Evolutionary conservation across 805 yeast species (phyloP).

Genomic region (Nakazawaea wickerhamii): DNA sequence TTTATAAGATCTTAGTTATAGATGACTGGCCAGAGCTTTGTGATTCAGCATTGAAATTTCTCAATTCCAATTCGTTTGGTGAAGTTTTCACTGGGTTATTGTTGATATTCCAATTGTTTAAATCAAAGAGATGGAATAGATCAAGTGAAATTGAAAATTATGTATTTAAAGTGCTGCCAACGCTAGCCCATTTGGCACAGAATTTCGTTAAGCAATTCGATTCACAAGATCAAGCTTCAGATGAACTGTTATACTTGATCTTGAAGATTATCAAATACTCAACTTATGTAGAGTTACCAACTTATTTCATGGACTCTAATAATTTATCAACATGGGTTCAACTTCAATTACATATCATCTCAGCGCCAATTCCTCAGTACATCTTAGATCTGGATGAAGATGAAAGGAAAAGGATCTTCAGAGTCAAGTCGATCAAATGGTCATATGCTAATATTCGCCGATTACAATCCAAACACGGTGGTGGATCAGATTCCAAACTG

Average conservation of each 20-base stretch:
- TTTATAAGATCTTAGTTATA: conserved; percentile 45
- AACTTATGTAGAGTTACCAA: conserved; percentile 69
- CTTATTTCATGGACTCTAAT: conserved; percentile 43
- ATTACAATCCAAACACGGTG: conserved; percentile 60
- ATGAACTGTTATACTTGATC: conserved; percentile 65
- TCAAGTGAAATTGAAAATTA: conserved; percentile 52
- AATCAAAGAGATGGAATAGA: conserved; percentile 65
- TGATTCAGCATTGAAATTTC: conserved; percentile 37
- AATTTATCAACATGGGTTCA: conserved; percentile 59
- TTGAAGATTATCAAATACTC: conserved; percentile 76
- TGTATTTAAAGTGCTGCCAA: conserved; percentile 56
- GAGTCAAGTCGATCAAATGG: conserved; percentile 79
- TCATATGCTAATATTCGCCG: conserved; percentile 70
- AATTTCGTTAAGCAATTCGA: conserved; percentile 21
- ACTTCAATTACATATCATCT: conserved; percentile 59
- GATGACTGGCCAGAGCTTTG: conserved; percentile 54
- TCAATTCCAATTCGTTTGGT: conserved; percentile 38
- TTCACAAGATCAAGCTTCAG: conserved; percentile 24
- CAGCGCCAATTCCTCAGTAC: conserved; percentile 45
- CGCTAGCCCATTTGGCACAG: conserved; percentile 54
- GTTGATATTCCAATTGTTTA: conserved; percentile 62
- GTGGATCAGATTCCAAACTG: conserved; percentile 21
- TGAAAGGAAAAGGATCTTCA: conserved; percentile 42
- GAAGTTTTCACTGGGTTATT: conserved; percentile 60
- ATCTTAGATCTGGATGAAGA: conserved; percentile 38